Evolutionary conservation across 352 stramenopile species (phyloP), one percentile per base, ranked within the genome.

Genomic region (Blastocystis sp.): DNA sequence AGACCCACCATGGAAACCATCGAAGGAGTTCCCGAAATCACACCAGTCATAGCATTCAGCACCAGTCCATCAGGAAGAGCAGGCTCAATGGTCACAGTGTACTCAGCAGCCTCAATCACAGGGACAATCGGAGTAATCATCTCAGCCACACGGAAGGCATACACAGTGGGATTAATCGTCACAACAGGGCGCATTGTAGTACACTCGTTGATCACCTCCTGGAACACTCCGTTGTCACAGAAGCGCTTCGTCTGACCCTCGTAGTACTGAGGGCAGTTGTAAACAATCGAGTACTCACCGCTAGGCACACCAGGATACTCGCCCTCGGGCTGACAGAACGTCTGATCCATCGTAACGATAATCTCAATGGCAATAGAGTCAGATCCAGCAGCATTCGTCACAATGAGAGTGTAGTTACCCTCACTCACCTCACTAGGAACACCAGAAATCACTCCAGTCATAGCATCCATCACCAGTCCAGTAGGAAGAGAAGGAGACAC

Each of bases 21-120:
- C n/a, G 11, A 14, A 72, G 61, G 61, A 77, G 29, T 77, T 6
- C 65, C 65, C 14, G 29, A 65, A n/a, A 79, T 63, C n/a, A 79
- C 38, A 65, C 69, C 69, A 24, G 34, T 65, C 32, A 49, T 42
- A 42, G 1, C 2, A 65, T 65, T 18, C 1, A 79, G 2, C 14
- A 8, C n/a, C 48, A 79, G 49, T 61, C 69, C 69, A 4, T 6
- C 21, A 42, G 69, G 69, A 3, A 79, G 69, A 71, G 32, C 29
- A 72, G 61, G 61, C 24, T 53, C 14, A 53, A 72, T 72, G 2
- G 61, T 14, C 3, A 46, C 36, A 72, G 11, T 49, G 32, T 72
- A 72, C 11, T 72, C 3, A 54, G 34, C 14, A 51, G 21, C 61
- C 9, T 1, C 21, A 14, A 85, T 40, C 1, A 61, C 42, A 32